These are phyloP conservation scores for Pluteus cervinus DNA, from an alignment of 768 basidiomycete genomes.

Conservation along the genomic window DNA sequence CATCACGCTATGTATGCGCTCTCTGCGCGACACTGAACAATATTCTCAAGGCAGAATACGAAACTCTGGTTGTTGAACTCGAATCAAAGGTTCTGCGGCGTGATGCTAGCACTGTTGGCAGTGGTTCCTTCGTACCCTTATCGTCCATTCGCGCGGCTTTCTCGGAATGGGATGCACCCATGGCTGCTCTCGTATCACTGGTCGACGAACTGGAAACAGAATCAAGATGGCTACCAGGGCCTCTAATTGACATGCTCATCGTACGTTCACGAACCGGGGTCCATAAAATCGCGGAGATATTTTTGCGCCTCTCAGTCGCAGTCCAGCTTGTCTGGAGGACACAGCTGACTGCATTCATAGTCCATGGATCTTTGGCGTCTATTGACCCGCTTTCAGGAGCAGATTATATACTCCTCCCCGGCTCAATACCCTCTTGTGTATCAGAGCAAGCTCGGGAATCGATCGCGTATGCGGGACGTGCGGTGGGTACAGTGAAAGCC, in stretches of 20 bases:
- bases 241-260: conserved; percentile 74
- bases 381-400: conserved; percentile 58
- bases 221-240: conserved; percentile 65
- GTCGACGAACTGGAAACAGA: conserved; percentile 55
- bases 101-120: conserved; percentile 73
- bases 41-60: conserved; percentile 77
- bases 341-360: conserved; percentile 75
- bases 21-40: conserved; percentile 67
- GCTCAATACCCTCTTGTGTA: conserved; percentile 71
- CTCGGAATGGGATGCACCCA: conserved; percentile 83
- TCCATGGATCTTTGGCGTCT: conserved; percentile 68
- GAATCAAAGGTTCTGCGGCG: conserved; percentile 74
- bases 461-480: conserved; percentile 82
- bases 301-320: conserved; percentile 62
- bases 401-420: conserved; percentile 51
- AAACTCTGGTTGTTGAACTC: conserved; percentile 69
- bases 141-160: conserved; percentile 81
- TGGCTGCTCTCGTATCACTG: conserved; percentile 64
- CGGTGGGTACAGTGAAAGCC: conserved; percentile 76
- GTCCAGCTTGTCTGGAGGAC: conserved; percentile 82
- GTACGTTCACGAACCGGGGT: conserved; percentile 73
- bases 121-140: conserved; percentile 78
- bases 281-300: conserved; percentile 65
- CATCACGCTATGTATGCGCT: conserved; percentile 75
- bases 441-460: conserved; percentile 70